Evolutionary conservation across 306 rosid genomes (phyloP).

Genomic region (Ceratonia siliqua): DNA sequence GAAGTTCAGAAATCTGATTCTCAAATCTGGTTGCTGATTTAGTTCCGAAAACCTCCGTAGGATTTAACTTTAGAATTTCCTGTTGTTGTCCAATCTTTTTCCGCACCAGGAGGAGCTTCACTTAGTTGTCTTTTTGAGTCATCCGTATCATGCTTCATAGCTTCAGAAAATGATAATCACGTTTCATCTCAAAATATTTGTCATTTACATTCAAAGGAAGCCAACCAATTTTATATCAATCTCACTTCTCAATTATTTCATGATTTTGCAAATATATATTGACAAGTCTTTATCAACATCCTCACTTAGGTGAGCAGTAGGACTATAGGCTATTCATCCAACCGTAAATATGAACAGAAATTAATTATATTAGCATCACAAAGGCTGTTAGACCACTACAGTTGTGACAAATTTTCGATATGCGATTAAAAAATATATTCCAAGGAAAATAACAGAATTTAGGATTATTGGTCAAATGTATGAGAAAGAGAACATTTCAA

Average conservation of each 20-base stretch:
- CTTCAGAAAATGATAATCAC: conserved; percentile 35
- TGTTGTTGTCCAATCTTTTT: conserved; percentile 27
- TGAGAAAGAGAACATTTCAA: not conserved
- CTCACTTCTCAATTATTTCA: conserved; percentile 29
- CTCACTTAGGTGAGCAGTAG: not conserved
- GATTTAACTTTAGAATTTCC: conserved; percentile 22
- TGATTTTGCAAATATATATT: conserved; percentile 9
- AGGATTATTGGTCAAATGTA: no score
- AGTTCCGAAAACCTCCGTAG: not conserved
- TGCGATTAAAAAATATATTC: no score
- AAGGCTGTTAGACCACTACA: no score
- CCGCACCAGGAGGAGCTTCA: not conserved
- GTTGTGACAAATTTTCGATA: no score
- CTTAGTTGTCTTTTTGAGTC: conserved; percentile 1
- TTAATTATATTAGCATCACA: no score
- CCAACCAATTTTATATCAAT: conserved; percentile 25
- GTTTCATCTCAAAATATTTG: conserved; percentile 31
- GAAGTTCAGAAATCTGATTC: not conserved
- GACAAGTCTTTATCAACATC: not conserved
- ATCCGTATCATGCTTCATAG: not conserved
- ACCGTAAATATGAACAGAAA: not conserved
- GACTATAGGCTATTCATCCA: not conserved
- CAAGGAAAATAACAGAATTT: no score
- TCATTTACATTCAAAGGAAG: conserved; percentile 35
- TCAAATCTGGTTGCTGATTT: not conserved